Conservation (phyloP, 768 basidiomycete genomes). For the Hypsizygus marmoreus region DNA sequence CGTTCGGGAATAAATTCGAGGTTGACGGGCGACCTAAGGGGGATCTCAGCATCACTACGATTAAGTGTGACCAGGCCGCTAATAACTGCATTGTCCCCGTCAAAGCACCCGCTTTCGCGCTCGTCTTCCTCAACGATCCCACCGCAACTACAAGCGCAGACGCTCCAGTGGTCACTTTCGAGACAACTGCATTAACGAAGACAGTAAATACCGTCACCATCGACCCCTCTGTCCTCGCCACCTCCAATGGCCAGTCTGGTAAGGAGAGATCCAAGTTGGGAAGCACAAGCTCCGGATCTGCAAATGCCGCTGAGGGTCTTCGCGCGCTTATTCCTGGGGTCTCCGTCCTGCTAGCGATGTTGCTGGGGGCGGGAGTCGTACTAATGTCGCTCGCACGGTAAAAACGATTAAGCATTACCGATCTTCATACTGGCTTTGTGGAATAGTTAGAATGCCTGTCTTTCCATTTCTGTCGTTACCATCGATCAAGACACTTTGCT, state of each 20-base stretch:
- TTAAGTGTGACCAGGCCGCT: constrained; percentile 56
- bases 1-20: constrained; percentile 59
- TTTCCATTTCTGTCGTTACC: too few species aligned
- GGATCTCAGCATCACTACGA: constrained; percentile 51
- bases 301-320: constrained; percentile 16
- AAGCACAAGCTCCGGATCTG: constrained; percentile 31
- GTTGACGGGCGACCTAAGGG: constrained; percentile 72
- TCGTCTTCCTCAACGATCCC: constrained; percentile 65
- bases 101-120: constrained; percentile 70
- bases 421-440: neutral
- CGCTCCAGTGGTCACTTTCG: constrained; percentile 43
- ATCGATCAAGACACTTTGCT: too few species aligned
- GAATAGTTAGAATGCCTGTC: too few species aligned
- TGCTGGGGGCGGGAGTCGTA: constrained; percentile 12
- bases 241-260: constrained; percentile 44
- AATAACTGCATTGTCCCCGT: constrained; percentile 63
- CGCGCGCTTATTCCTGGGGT: constrained; percentile 10
- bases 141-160: constrained; percentile 35
- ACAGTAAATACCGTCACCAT: constrained; percentile 54
- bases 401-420: neutral
- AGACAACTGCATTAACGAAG: constrained; percentile 59
- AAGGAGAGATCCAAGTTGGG: constrained; percentile 23
- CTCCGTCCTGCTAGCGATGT: constrained; percentile 5
- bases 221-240: constrained; percentile 53
- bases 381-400: constrained; percentile 6